These are phyloP conservation scores for Paraphoma sp. DNA, from an alignment of 2,329 filamentous ascomycete genomes.

Conservation along the genomic window DNA sequence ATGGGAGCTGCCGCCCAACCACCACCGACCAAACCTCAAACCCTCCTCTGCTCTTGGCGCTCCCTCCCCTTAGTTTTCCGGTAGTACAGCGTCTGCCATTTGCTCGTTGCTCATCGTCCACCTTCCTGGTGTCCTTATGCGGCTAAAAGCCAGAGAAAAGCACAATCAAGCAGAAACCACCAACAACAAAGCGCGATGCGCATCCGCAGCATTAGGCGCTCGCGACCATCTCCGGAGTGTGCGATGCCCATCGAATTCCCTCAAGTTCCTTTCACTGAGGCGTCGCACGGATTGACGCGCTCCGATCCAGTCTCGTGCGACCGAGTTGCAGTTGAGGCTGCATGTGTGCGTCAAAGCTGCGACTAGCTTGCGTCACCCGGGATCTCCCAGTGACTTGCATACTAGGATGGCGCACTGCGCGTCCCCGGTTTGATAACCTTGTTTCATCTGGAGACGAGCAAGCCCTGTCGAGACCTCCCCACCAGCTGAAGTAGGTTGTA, in stretches of 20 bases:
- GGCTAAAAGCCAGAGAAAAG: conserved; percentile 15
- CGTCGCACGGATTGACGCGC: neutral
- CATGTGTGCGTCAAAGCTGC: conserved; percentile 12
- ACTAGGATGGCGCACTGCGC: conserved; percentile 18
- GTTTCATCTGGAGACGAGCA: conserved; percentile 32
- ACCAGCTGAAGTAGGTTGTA: conserved; percentile 24
- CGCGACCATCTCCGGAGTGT: conserved; percentile 3
- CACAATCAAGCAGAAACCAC: conserved; percentile 9
- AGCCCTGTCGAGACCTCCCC: conserved; percentile 22
- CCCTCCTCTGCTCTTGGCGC: conserved; percentile 16
- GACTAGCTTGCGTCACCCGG: conserved; percentile 28
- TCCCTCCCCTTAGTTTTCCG: conserved; percentile 5
- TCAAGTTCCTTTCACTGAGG: neutral
- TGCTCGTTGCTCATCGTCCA: conserved; percentile 7
- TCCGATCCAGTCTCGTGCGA: conserved; percentile 4
- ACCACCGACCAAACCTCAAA: conserved; percentile 19
- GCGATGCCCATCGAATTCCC: neutral
- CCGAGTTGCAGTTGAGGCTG: conserved; percentile 8
- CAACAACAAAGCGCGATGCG: conserved; percentile 11
- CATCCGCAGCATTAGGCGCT: conserved; percentile 14
- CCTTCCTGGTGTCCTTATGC: conserved; percentile 12
- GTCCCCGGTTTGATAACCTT: conserved; percentile 31
- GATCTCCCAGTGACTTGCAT: conserved; percentile 16
- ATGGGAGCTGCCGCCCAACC: conserved; percentile 9
- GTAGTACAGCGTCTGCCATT: conserved; percentile 11